phyloP scores from a whole-genome alignment of 2,329 filamentous ascomycete species.

The Sclerotinia borealis region DNA sequence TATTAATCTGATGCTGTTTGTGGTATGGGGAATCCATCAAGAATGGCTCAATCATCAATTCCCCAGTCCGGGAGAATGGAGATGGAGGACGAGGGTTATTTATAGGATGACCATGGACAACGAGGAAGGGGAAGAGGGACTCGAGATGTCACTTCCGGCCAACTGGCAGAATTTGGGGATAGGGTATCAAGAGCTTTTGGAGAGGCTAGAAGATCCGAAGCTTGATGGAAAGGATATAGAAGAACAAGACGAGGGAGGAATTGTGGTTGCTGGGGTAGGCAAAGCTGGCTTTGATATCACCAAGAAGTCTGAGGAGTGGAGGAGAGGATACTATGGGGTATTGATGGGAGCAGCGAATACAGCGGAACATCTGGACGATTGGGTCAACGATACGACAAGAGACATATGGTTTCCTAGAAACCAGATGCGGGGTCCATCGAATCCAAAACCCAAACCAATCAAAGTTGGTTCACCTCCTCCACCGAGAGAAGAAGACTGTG shows the following conservation, averaged over 20 bases:
- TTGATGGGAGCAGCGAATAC: conserved; percentile 71
- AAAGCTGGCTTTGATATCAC: conserved; percentile 36
- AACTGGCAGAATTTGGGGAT: conserved; percentile 65
- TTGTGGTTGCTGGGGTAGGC: conserved; percentile 49
- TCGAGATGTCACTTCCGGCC: conserved; percentile 10
- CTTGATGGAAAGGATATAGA: conserved; percentile 62
- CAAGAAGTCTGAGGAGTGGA: conserved; percentile 73
- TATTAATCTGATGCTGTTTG: conserved; percentile 51
- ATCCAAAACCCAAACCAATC: conserved; percentile 70
- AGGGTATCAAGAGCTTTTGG: conserved; percentile 53
- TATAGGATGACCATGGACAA: conserved; percentile 48
- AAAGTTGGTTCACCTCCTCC: conserved; percentile 56
- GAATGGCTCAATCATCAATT: conserved; percentile 69
- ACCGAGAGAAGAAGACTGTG: conserved; percentile 70
- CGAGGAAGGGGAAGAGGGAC: conserved; percentile 18
- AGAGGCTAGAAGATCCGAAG: conserved; percentile 61
- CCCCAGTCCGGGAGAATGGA: conserved; percentile 81
- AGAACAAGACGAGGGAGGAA: conserved; percentile 45
- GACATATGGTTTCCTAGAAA: conserved; percentile 64
- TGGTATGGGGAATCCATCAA: conserved; percentile 61
- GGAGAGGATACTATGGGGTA: conserved; percentile 76
- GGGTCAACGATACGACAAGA: conserved; percentile 62
- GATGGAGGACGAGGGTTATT: conserved; percentile 60
- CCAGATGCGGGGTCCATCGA: conserved; percentile 74
- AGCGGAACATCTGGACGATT: conserved; percentile 76